These are phyloP conservation scores for Cyclotella baltica DNA, from an alignment of 108 stramenopile genomes.

Conservation along the genomic window DNA sequence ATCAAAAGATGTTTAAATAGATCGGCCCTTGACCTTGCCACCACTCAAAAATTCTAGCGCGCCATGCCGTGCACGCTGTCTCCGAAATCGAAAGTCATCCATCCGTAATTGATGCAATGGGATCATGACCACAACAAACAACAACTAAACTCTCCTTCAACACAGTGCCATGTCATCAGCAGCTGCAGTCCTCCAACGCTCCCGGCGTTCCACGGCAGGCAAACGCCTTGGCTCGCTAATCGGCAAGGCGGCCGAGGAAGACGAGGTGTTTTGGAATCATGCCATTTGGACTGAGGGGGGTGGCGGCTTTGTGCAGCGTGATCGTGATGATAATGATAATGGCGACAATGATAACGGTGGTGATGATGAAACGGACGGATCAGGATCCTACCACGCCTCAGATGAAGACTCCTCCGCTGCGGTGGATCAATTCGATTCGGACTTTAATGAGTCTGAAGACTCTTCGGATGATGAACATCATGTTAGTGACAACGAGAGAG, in stretches of 20 bases:
- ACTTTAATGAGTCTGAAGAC: slow-evolving; percentile 83
- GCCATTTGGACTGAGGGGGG: slow-evolving; percentile 84
- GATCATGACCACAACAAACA: background rate
- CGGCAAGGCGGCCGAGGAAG: slow-evolving; percentile 82
- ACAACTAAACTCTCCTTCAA: background rate
- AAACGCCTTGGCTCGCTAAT: slow-evolving; percentile 74
- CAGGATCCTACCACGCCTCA: slow-evolving; percentile 74
- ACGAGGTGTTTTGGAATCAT: slow-evolving; percentile 88
- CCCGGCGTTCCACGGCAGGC: slow-evolving; percentile 83
- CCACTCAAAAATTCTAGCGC: too few species aligned
- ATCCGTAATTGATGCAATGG: too few species aligned
- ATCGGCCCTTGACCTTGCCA: too few species aligned
- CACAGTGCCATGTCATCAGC: slow-evolving; percentile 28
- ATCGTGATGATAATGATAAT: background rate
- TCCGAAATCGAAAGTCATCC: too few species aligned
- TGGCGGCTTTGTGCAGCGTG: slow-evolving; percentile 53
- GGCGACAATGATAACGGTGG: slow-evolving; percentile 2
- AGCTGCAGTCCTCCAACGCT: slow-evolving; percentile 65
- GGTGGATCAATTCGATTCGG: slow-evolving; percentile 87
- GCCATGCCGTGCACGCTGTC: too few species aligned
- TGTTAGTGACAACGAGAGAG: slow-evolving; percentile 59
- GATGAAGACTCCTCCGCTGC: slow-evolving; percentile 72
- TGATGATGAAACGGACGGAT: slow-evolving; percentile 37
- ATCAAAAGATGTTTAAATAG: too few species aligned
- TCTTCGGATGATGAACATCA: slow-evolving; percentile 66